Percentiles rank a stretch among this genome's conserved stretches.
These are phyloP conservation scores for Colletotrichum incanum DNA, from an alignment of 2,329 filamentous ascomycete genomes.

Conservation along the genomic window DNA sequence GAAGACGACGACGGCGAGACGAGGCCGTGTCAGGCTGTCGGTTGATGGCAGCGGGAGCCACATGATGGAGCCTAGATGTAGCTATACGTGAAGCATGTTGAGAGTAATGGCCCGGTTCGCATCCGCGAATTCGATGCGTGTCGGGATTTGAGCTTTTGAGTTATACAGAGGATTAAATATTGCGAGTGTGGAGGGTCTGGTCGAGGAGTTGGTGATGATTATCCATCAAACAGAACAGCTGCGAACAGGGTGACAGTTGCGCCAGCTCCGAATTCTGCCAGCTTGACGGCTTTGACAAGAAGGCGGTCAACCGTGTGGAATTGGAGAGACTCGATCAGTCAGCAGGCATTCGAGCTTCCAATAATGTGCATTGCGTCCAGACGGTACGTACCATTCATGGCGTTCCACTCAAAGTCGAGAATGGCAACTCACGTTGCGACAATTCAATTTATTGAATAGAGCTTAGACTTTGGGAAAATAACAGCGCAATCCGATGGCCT, in stretches of 20 bases:
- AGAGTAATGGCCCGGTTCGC: background rate
- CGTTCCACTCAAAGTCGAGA: constrained; percentile 6
- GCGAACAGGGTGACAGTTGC: constrained; percentile 10
- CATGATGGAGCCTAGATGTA: constrained; percentile 53
- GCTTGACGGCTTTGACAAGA: background rate
- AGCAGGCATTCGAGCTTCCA: constrained; percentile 27
- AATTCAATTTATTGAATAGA: no score
- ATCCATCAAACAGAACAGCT: constrained; percentile 3
- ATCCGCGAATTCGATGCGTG: background rate
- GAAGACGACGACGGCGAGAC: constrained; percentile 69
- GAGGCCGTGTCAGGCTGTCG: constrained; percentile 69
- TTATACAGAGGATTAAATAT: background rate
- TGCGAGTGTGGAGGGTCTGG: background rate
- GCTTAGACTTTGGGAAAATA: no score
- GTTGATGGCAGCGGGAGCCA: constrained; percentile 65
- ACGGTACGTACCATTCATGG: constrained; percentile 19
- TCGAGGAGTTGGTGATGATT: constrained; percentile 5
- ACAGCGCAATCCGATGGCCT: background rate
- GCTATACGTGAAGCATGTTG: constrained; percentile 42
- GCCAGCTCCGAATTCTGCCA: constrained; percentile 36
- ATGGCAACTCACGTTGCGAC: background rate
- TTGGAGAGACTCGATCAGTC: background rate
- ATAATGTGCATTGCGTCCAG: background rate
- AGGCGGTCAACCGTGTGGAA: background rate
- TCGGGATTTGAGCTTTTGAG: background rate